These are phyloP conservation scores for Aspergillus biplanus DNA, from an alignment of 495 filamentous ascomycete species.

Conservation along the genomic window DNA sequence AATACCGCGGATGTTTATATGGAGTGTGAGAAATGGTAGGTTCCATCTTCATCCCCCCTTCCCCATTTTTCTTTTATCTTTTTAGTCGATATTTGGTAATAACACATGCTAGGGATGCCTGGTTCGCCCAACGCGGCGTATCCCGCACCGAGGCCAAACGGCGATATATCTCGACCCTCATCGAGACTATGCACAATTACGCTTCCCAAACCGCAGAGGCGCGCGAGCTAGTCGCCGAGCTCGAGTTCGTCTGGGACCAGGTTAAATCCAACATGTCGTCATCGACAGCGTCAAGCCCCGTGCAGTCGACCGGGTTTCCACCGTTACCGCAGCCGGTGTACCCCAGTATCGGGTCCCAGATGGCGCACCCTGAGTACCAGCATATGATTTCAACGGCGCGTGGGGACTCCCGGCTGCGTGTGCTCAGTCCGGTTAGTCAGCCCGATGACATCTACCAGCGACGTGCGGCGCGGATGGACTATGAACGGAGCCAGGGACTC, in stretches of 20 bases:
- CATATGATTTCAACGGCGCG: constrained; percentile 18
- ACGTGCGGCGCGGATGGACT: constrained; percentile 35
- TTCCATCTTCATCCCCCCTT: not conserved
- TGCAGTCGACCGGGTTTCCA: constrained; percentile 38
- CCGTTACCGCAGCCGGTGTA: constrained; percentile 41
- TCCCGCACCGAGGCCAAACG: constrained; percentile 92
- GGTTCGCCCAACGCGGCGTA: constrained; percentile 81
- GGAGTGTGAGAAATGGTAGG: constrained; percentile 66
- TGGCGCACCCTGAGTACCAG: constrained; percentile 35
- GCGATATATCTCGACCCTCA: constrained; percentile 87
- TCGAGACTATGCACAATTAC: constrained; percentile 95
- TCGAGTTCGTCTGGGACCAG: constrained; percentile 99
- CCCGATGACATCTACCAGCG: constrained; percentile 68
- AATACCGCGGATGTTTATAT: constrained; percentile 54
- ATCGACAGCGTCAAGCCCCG: constrained; percentile 56
- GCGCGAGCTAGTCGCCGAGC: constrained; percentile 84
- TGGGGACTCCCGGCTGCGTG: constrained; percentile 54
- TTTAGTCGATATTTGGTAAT: not conserved
- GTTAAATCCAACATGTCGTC: constrained; percentile 81
- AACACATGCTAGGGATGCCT: constrained; percentile 68
- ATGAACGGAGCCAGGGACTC: constrained; percentile 28
- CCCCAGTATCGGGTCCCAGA: constrained; percentile 38
- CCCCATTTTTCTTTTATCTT: not conserved
- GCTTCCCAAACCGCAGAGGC: constrained; percentile 83
- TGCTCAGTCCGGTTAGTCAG: constrained; percentile 81